Base-by-base conservation (phyloP, 495 filamentous ascomycete species). In the Aspergillus wentii region DNA sequence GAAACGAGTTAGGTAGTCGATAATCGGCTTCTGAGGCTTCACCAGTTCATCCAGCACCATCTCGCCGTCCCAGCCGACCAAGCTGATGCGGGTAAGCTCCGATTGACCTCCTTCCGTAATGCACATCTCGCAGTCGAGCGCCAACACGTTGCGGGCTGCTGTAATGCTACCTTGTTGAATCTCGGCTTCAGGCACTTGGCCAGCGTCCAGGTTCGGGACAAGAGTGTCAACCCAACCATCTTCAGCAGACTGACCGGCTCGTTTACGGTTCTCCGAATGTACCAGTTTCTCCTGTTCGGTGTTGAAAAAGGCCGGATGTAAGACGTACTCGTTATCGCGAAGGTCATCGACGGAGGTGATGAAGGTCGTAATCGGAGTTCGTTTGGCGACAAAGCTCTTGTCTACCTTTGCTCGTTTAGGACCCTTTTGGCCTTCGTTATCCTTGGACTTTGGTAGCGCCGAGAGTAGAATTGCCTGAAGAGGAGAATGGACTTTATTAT, bases 71-170 rank as follows among this genome's bases (percentile, higher is more conserved):
- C 92, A 98, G 33, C 74, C 62, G 6, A 97, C 65, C 17, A 98
- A 46, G 56, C 86, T 94, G 57, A 97, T 83, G 19, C 92, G 78
- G 0, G 92, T 91, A 31, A 98, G 76, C 31, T 88, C 89, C 17
- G 77, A 82, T 33, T 83, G 75, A 7, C 75, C 76, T 14, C 75
- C 77, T 43, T 82, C 82, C 0, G 89, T 91, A 54, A 82, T 75
- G 51, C 88, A 95, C 92, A 98, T 98, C 56, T 98, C 92, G 56
- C 92, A 98, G 49, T 98, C 92, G 34, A 98, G 71, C 8, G 87
- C 81, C 16, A 92, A 61, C 5, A 97, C 66, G n/a, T 82, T 77
- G 27, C 85, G 78, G 14, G 90, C 94, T 9, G 77, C 86, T 2
- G 89, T 92, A 37, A 95, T 66, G 52, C 86, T 87, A 11, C 87